Percentiles rank a stretch among this genome's conserved stretches.
These are phyloP conservation scores for Rhazya stricta DNA, from an alignment of 257 asterid species.

Conservation along the genomic window DNA sequence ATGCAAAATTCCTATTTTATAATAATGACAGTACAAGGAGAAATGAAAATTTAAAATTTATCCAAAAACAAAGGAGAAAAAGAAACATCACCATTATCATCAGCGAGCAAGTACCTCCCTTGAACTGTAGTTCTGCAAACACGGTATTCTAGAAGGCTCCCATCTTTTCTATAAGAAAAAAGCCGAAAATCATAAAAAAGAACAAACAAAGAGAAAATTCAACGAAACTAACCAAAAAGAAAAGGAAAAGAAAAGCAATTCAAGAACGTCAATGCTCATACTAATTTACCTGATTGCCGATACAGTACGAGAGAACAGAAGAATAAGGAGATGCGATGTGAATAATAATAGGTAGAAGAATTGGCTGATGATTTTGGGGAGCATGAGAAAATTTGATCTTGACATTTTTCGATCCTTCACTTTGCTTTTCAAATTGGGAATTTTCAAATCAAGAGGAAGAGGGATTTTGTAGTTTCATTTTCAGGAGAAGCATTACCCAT, in stretches of 20 bases:
- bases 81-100: constrained; percentile 60
- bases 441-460: not conserved
- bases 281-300: constrained; percentile 47
- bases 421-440: not conserved
- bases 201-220: not conserved
- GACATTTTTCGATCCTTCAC: not conserved
- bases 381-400: not conserved
- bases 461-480: not conserved
- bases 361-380: not conserved
- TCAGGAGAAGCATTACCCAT: too few relatives aligned
- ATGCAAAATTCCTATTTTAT: not conserved
- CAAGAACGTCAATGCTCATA: not conserved
- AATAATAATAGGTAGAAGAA: not conserved
- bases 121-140: constrained; percentile 77
- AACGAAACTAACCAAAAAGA: not conserved
- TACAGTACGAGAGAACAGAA: constrained; percentile 31
- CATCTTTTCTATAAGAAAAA: constrained; percentile 51
- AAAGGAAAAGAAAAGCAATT: not conserved
- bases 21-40: not conserved
- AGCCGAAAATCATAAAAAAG: constrained; percentile 4
- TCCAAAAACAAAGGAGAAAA: not conserved
- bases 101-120: constrained; percentile 74
- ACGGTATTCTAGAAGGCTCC: constrained; percentile 38
- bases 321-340: constrained; percentile 19
- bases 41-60: not conserved